Evolutionary conservation across 2,329 filamentous ascomycete genomes (phyloP).

Genomic region (Xylariaceae sp.): DNA sequence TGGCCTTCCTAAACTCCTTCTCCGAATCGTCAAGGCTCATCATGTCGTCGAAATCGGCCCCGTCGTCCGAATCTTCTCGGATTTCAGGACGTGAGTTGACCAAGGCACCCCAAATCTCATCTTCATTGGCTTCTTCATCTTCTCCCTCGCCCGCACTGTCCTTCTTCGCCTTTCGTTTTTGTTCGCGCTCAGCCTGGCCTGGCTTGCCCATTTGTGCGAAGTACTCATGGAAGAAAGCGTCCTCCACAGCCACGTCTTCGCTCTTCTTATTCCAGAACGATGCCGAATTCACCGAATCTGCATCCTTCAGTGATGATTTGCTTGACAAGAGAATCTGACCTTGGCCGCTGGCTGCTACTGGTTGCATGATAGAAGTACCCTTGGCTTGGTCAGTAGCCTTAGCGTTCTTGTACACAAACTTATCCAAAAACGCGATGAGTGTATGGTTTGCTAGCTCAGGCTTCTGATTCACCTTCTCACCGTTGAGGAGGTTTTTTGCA

Average conservation of each 20-base stretch:
- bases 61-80: constrained; percentile 57
- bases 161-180: constrained; percentile 40
- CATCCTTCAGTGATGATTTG: constrained; percentile 40
- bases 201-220: constrained; percentile 71
- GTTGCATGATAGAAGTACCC: constrained; percentile 95
- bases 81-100: constrained; percentile 76
- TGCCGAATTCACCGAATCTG: constrained; percentile 68
- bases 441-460: constrained; percentile 88
- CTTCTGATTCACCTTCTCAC: constrained; percentile 72
- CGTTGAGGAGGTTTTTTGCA: constrained; percentile 65
- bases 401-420: constrained; percentile 95
- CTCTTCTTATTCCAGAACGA: constrained; percentile 87
- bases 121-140: constrained; percentile 62
- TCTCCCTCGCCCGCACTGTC: constrained; percentile 16
- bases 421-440: constrained; percentile 91
- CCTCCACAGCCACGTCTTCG: constrained; percentile 83
- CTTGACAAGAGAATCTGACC: constrained; percentile 55
- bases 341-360: constrained; percentile 56
- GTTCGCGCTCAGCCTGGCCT: constrained; percentile 51
- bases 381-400: constrained; percentile 66
- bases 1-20: constrained; percentile 37
- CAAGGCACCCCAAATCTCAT: constrained; percentile 89
- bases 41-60: constrained; percentile 43
- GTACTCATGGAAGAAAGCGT: constrained; percentile 98
- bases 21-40: constrained; percentile 42